A percentile compares a stretch with the other conserved stretches of the same genome.
Conservation (phyloP, 768 basidiomycete genomes). For the Mycena galopus region DNA sequence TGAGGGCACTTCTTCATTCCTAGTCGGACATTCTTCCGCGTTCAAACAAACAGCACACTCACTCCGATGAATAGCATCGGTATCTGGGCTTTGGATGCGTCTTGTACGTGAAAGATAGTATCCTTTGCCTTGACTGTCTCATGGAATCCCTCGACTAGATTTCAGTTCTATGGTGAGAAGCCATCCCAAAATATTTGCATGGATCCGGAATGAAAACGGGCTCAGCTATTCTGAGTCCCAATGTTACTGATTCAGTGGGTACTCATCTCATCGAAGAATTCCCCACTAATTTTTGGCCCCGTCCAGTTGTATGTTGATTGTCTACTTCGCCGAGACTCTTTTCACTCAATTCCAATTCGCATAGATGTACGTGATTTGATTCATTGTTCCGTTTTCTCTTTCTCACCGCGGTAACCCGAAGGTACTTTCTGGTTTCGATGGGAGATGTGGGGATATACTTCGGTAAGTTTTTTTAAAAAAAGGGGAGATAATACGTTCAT, state of each 20-base stretch:
- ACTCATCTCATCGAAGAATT: not conserved
- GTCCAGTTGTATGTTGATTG: constrained; percentile 4
- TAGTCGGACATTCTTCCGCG: not conserved
- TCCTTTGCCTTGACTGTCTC: not conserved
- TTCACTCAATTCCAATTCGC: not conserved
- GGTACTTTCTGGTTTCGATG: constrained; percentile 46
- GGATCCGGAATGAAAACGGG: not conserved
- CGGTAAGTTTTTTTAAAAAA: too few species aligned
- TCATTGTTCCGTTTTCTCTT: not conserved
- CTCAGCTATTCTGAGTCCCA: constrained; percentile 1
- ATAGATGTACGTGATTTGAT: constrained; percentile 1
- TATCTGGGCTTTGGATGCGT: constrained; percentile 46
- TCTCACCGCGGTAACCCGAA: not conserved
- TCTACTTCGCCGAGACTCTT: not conserved
- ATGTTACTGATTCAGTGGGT: constrained; percentile 11
- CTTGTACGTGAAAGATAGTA: constrained; percentile 33
- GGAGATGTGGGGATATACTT: constrained; percentile 43
- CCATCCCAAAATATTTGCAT: not conserved
- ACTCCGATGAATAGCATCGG: constrained; percentile 41
- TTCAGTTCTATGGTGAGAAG: constrained; percentile 21
- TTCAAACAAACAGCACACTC: not conserved
- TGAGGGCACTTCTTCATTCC: constrained; percentile 17
- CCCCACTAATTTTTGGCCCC: not conserved
- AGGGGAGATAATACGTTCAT: not conserved
- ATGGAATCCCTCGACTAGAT: constrained; percentile 1